Evolutionary conservation across 345 rosid genomes (phyloP).

Genomic region (Rhodamnia rubescens): DNA sequence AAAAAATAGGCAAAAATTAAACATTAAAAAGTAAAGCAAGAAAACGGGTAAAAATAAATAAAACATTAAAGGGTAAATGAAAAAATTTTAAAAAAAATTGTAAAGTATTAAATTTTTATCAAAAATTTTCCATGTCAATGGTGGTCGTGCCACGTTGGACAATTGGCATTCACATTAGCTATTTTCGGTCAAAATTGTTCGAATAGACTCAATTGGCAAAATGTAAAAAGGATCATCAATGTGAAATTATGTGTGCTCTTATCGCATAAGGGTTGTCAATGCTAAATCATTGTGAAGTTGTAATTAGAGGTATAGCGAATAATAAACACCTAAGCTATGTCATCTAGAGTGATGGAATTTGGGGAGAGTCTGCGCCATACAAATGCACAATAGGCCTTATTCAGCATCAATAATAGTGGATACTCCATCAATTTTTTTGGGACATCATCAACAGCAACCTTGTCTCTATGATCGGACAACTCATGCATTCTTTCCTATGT

Average conservation of each 20-base stretch:
- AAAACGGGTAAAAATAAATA: too few species aligned
- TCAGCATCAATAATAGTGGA: not conserved
- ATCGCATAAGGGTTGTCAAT: not conserved
- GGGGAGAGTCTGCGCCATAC: not conserved
- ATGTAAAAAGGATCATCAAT: too few species aligned
- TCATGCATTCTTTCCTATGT: not conserved
- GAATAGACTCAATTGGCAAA: too few species aligned
- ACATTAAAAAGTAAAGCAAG: too few species aligned
- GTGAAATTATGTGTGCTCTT: not conserved
- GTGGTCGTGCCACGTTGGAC: too few species aligned
- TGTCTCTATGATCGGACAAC: not conserved
- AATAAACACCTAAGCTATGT: not conserved
- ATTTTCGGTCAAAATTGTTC: too few species aligned
- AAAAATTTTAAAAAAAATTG: too few species aligned
- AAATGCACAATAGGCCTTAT: not conserved
- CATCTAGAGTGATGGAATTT: not conserved
- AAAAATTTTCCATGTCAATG: too few species aligned
- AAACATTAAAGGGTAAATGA: too few species aligned
- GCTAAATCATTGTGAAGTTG: not conserved
- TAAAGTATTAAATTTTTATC: too few species aligned
- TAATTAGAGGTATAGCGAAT: not conserved
- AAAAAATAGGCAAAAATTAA: too few species aligned
- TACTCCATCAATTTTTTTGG: not conserved
- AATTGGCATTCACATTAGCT: too few species aligned
- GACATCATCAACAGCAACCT: not conserved